Evolutionary conservation across 2,329 filamentous ascomycete genomes (phyloP).

Genomic region (Volutella citrinella): DNA sequence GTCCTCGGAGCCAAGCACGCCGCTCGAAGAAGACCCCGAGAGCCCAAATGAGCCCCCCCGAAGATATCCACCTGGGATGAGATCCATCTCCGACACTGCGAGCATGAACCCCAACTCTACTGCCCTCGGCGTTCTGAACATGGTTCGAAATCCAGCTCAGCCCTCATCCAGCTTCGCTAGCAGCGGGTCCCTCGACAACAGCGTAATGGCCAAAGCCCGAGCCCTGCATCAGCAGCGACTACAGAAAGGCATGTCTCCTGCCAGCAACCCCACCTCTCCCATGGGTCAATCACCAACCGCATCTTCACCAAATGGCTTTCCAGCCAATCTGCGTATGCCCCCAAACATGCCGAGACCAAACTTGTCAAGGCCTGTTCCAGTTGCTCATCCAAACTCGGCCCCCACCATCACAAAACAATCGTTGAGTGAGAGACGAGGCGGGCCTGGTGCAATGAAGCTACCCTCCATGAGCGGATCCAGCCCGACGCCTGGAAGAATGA

Average conservation of each 20-base stretch:
- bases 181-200: slow-evolving; percentile 33
- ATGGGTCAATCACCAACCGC: slow-evolving; percentile 31
- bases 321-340: slow-evolving; percentile 42
- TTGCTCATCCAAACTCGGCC: slow-evolving; percentile 50
- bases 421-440: slow-evolving; percentile 63
- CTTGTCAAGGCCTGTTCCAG: slow-evolving; percentile 45
- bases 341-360: slow-evolving; percentile 40
- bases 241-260: slow-evolving; percentile 39
- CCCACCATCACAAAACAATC: slow-evolving; percentile 52
- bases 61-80: slow-evolving; percentile 56
- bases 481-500: slow-evolving; percentile 22
- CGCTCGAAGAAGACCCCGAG: slow-evolving; percentile 42
- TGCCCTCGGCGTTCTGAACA: slow-evolving; percentile 72
- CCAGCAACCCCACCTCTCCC: slow-evolving; percentile 28
- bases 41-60: slow-evolving; percentile 38
- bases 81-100: slow-evolving; percentile 57
- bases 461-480: slow-evolving; percentile 44
- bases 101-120: slow-evolving; percentile 82
- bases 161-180: slow-evolving; percentile 35
- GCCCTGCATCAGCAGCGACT: slow-evolving; percentile 46
- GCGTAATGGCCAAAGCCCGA: slow-evolving; percentile 46
- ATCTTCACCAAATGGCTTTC: slow-evolving; percentile 40
- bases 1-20: slow-evolving; percentile 47
- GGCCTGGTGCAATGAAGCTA: slow-evolving; percentile 50
- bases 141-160: slow-evolving; percentile 51